Conservation (phyloP, 2,329 filamentous ascomycete genomes). For the Hymenoscyphus scutula region DNA sequence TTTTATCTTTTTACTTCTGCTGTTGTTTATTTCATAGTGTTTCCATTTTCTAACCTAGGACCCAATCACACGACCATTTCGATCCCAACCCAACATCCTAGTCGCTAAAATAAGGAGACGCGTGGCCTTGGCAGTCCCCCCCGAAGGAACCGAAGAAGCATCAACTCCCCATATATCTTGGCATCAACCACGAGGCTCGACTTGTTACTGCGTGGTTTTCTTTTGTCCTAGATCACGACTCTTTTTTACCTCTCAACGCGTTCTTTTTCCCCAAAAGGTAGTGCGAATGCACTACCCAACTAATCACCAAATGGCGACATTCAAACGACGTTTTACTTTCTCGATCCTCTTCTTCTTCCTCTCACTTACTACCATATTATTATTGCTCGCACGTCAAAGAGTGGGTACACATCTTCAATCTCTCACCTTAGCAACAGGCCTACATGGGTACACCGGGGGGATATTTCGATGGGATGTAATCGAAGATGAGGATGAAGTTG, state of each 20-base stretch:
- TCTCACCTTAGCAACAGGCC: slow-evolving; percentile 21
- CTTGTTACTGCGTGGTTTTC: no score
- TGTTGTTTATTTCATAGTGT: no score
- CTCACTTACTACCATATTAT: slow-evolving; percentile 25
- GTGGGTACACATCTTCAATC: slow-evolving; percentile 26
- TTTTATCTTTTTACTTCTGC: no score
- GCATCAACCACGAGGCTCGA: no score
- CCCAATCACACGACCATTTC: no score
- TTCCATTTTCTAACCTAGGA: no score
- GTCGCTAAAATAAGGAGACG: no score
- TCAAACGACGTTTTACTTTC: slow-evolving; percentile 26
- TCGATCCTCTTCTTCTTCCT: slow-evolving; percentile 25
- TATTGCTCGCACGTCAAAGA: slow-evolving; percentile 22
- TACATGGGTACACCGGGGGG: slow-evolving; percentile 17
- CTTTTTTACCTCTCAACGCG: background rate
- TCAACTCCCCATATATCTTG: no score
- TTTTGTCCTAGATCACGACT: no score
- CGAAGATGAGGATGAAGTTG: slow-evolving; percentile 15
- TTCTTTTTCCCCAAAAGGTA: background rate
- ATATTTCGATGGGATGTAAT: slow-evolving; percentile 28
- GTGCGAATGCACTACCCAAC: background rate
- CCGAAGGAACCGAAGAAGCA: no score
- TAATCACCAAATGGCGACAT: background rate
- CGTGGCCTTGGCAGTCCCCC: no score
- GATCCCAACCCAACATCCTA: no score